Percentiles rank a stretch among this genome's conserved stretches.
phyloP scores from a whole-genome alignment of 352 stramenopile genomes.

The Phytophthora europaea region DNA sequence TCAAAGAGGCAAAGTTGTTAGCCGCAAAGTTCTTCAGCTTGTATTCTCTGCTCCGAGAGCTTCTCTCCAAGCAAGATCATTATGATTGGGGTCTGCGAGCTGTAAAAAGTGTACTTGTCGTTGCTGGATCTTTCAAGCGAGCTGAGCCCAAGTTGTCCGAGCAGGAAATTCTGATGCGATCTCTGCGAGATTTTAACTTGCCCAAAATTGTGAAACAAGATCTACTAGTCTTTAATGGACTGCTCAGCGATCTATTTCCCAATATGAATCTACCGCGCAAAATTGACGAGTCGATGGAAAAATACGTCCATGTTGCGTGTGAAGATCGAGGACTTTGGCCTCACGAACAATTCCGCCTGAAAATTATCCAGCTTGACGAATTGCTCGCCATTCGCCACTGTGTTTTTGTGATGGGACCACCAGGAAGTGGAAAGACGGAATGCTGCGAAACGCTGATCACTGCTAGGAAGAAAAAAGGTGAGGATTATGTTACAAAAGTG shows the following conservation, averaged over 20 bases:
- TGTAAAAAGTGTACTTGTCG: slow-evolving; percentile 95
- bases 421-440: slow-evolving; percentile 94
- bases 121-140: slow-evolving; percentile 94
- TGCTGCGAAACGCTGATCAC: slow-evolving; percentile 93
- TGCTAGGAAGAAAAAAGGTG: slow-evolving; percentile 81
- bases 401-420: slow-evolving; percentile 96
- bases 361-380: slow-evolving; percentile 97
- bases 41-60: slow-evolving; percentile 93
- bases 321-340: slow-evolving; percentile 90
- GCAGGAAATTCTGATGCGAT: slow-evolving; percentile 94
- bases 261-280: slow-evolving; percentile 89
- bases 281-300: slow-evolving; percentile 92
- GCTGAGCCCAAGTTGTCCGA: slow-evolving; percentile 93
- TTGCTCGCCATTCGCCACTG: slow-evolving; percentile 95
- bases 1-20: slow-evolving; percentile 93
- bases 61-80: slow-evolving; percentile 96
- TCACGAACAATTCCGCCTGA: slow-evolving; percentile 94
- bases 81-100: slow-evolving; percentile 97
- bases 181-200: slow-evolving; percentile 97
- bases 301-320: slow-evolving; percentile 92
- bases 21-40: slow-evolving; percentile 96
- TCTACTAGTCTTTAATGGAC: slow-evolving; percentile 93
- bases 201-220: slow-evolving; percentile 97
- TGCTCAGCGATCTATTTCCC: slow-evolving; percentile 96
- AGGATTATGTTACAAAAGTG: slow-evolving; percentile 72